phyloP scores from a whole-genome alignment of 169 alveolate genomes.

The Plasmodium adleri region DNA sequence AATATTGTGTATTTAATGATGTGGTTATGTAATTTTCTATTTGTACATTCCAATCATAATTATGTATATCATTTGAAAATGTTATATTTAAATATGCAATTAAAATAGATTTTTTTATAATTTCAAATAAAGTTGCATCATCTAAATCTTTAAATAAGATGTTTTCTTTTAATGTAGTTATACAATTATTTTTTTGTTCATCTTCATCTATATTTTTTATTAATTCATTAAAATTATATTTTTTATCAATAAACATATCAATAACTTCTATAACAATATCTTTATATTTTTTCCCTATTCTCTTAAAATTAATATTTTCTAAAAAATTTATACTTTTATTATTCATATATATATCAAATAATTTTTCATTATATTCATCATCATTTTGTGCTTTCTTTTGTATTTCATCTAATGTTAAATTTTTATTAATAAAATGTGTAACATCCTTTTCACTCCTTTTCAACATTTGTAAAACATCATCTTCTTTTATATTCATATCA shows the following conservation, averaged over 20 bases:
- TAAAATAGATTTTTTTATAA: slow-evolving; percentile 47
- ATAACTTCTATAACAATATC: slow-evolving; percentile 57
- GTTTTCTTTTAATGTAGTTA: slow-evolving; percentile 19
- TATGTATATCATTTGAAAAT: slow-evolving; percentile 54
- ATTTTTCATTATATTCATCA: slow-evolving; percentile 46
- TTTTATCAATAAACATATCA: slow-evolving; percentile 20
- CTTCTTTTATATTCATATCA: slow-evolving; percentile 57
- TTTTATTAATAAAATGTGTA: slow-evolving; percentile 46
- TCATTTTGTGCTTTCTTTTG: slow-evolving; percentile 62
- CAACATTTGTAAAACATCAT: slow-evolving; percentile 29
- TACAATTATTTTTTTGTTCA: slow-evolving; percentile 10
- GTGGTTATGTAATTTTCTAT: slow-evolving; percentile 20
- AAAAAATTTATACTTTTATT: slow-evolving; percentile 28
- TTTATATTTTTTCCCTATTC: slow-evolving; percentile 68
- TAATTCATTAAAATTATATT: slow-evolving; percentile 21
- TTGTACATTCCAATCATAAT: slow-evolving; percentile 54
- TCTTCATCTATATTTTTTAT: slow-evolving; percentile 32
- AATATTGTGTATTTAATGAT: slow-evolving; percentile 25
- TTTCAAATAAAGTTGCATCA: slow-evolving; percentile 26
- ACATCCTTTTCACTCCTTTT: slow-evolving; percentile 60
- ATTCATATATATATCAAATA: slow-evolving; percentile 60
- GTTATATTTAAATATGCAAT: slow-evolving; percentile 52
- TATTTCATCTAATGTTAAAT: slow-evolving; percentile 57
- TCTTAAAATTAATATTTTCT: slow-evolving; percentile 57
- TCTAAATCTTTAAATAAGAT: slow-evolving; percentile 30